Evolutionary conservation across 257 asterid species (phyloP).

Genomic region (Jacaranda mimosifolia): DNA sequence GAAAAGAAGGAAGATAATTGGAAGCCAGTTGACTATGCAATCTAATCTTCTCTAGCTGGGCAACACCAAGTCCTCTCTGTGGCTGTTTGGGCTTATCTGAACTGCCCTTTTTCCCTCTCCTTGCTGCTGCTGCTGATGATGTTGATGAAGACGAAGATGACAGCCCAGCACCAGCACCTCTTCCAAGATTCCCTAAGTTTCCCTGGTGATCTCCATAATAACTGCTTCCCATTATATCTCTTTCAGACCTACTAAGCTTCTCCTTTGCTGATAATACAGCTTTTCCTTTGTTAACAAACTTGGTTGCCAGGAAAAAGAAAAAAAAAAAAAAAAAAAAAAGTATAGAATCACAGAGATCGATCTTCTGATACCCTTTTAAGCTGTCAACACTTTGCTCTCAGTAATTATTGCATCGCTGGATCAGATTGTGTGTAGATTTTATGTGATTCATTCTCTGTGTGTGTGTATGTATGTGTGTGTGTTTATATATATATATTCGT

Average conservation of each 20-base stretch:
- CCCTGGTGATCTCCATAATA: conserved; percentile 57
- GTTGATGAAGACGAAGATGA: conserved; percentile 55
- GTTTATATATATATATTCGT: conserved; percentile 42
- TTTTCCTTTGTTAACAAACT: background rate
- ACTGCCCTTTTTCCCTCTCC: conserved; percentile 66
- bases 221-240: conserved; percentile 64
- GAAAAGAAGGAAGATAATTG: conserved; percentile 52
- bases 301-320: background rate
- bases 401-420: conserved; percentile 93
- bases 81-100: conserved; percentile 90
- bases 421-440: conserved; percentile 74
- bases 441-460: conserved; percentile 56
- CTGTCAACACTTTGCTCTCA: conserved; percentile 54
- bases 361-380: conserved; percentile 66
- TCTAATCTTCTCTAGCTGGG: conserved; percentile 93
- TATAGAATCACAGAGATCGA: conserved; percentile 56
- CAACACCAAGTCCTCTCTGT: conserved; percentile 92
- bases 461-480: conserved; percentile 4
- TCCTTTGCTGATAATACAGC: no score
- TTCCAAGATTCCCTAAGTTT: conserved; percentile 30
- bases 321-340: no score
- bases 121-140: conserved; percentile 55
- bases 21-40: conserved; percentile 74
- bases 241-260: background rate
- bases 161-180: conserved; percentile 21